These are phyloP conservation scores for Microascus cirrosus DNA, from an alignment of 2,329 filamentous ascomycete species.

Conservation along the genomic window DNA sequence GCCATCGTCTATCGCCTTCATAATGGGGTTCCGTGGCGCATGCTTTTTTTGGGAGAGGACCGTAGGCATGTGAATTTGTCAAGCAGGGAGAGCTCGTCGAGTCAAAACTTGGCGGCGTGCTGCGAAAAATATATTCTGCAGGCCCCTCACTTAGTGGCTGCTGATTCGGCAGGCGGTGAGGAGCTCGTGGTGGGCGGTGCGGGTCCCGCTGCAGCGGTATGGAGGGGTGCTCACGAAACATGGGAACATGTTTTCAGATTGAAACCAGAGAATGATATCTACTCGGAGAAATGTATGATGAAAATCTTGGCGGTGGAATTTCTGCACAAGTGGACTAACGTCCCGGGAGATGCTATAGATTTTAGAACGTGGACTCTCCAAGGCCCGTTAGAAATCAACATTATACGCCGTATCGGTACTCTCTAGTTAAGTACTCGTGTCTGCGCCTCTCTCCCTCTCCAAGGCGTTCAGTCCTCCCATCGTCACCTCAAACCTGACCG, in stretches of 20 bases:
- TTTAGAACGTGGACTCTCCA: not conserved
- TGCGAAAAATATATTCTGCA: conserved; percentile 4
- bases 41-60: conserved; percentile 6
- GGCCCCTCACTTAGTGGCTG: not conserved
- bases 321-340: no score
- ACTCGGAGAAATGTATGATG: no score
- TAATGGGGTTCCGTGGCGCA: conserved; percentile 31
- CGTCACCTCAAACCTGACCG: conserved; percentile 65
- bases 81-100: not conserved
- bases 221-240: not conserved
- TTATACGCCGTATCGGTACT: not conserved
- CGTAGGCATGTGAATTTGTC: not conserved
- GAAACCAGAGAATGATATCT: no score
- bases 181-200: not conserved
- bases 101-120: not conserved
- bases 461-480: conserved; percentile 45
- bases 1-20: conserved; percentile 39
- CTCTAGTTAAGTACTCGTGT: not conserved
- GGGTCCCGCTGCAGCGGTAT: not conserved
- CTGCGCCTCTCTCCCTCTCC: not conserved
- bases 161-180: conserved; percentile 1
- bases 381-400: not conserved
- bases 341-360: no score
- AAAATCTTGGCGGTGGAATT: no score
- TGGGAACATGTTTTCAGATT: not conserved